A percentile compares a stretch with the other conserved stretches of the same genome.
Conservation (phyloP, 1,139 yeast species). For the Candida albicans region DNA sequence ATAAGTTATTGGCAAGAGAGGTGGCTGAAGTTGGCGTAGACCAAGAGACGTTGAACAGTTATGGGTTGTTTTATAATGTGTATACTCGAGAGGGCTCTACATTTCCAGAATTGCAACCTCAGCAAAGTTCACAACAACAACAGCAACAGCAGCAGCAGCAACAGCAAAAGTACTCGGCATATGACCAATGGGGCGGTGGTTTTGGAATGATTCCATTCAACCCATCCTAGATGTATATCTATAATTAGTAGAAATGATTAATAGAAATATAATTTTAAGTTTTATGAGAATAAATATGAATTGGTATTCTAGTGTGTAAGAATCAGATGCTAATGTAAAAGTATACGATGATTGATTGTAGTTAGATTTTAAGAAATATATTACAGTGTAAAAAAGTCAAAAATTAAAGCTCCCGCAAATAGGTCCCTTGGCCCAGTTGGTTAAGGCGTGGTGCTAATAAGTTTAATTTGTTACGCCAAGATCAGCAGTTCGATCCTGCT, state of each 20-base stretch:
- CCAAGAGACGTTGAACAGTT: conserved; percentile 32
- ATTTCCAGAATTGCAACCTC: conserved; percentile 23
- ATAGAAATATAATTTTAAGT: neutral
- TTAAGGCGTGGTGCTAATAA: conserved; percentile 87
- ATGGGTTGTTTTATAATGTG: conserved; percentile 39
- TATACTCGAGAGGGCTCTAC: conserved; percentile 37
- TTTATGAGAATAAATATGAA: neutral
- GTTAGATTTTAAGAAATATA: too few species aligned
- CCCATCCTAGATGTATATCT: conserved; percentile 23
- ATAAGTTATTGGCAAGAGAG: conserved; percentile 16
- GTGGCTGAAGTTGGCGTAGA: conserved; percentile 31
- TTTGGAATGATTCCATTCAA: conserved; percentile 40
- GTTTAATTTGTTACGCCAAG: conserved; percentile 51
- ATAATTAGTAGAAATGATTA: neutral
- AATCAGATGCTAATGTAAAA: neutral
- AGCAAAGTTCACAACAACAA: conserved; percentile 5
- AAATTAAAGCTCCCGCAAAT: neutral
- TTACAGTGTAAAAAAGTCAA: neutral
- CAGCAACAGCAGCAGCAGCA: conserved; percentile 4
- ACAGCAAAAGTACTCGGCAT: conserved; percentile 4
- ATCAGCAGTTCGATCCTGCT: conserved; percentile 87
- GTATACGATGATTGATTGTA: too few species aligned
- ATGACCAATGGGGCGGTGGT: conserved; percentile 24
- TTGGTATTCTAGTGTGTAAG: neutral
- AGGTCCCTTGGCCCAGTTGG: conserved; percentile 89